Percentiles rank a stretch among this genome's conserved stretches.
phyloP scores from a whole-genome alignment of 2,329 filamentous ascomycete species.

The Fusarium udum region DNA sequence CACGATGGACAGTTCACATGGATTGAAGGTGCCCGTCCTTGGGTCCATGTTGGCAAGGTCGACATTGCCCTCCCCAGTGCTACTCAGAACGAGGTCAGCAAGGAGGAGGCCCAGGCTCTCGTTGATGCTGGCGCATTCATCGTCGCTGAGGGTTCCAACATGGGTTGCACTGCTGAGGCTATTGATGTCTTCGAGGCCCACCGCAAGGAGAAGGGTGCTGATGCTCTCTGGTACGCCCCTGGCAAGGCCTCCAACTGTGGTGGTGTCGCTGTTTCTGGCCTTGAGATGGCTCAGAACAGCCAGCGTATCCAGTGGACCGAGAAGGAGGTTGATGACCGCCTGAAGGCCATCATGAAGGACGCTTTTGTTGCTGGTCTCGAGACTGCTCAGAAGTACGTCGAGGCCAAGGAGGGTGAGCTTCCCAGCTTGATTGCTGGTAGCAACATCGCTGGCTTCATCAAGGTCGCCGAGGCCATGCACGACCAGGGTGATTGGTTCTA shows the following conservation, averaged over 20 bases:
- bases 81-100: conserved; percentile 96
- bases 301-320: conserved; percentile 83
- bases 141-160: conserved; percentile 97
- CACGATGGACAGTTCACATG: conserved; percentile 80
- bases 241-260: conserved; percentile 98
- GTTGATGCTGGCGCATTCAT: conserved; percentile 80
- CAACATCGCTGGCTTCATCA: conserved; percentile 98
- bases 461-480: conserved; percentile 93
- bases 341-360: conserved; percentile 94
- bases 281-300: conserved; percentile 99
- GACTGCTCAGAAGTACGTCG: conserved; percentile 90
- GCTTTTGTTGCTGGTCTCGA: conserved; percentile 90
- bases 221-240: conserved; percentile 92
- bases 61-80: conserved; percentile 93
- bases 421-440: conserved; percentile 91
- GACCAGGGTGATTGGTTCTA: conserved; percentile 94
- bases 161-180: conserved; percentile 96
- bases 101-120: conserved; percentile 86
- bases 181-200: conserved; percentile 91
- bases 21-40: conserved; percentile 86
- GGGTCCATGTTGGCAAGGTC: conserved; percentile 88
- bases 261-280: conserved; percentile 94
- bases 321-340: conserved; percentile 90
- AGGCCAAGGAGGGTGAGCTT: conserved; percentile 80
- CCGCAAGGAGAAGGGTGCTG: conserved; percentile 72